phyloP scores from a whole-genome alignment of 441 rosid species.

The Croton laevigatus region DNA sequence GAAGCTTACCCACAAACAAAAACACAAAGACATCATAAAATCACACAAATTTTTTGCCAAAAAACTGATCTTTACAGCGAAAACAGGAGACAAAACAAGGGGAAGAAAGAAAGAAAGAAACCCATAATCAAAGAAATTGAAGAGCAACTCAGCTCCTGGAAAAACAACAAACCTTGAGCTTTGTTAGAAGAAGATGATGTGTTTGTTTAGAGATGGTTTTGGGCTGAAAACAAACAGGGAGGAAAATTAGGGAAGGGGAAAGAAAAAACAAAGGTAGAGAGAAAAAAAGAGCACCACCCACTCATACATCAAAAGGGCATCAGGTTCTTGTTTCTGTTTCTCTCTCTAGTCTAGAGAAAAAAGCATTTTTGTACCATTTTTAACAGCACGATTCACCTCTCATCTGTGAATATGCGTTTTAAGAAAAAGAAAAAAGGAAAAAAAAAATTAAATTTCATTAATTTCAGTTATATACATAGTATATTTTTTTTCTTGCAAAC shows the following conservation, averaged over 20 bases:
- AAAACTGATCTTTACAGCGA: neutral
- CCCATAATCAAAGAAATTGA: neutral
- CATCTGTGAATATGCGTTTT: conserved; percentile 25
- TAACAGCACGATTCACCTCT: conserved; percentile 34
- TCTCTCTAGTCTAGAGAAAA: conserved; percentile 10
- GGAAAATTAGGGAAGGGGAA: neutral
- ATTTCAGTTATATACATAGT: neutral
- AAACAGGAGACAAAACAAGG: neutral
- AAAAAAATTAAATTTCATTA: no score
- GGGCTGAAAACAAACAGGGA: conserved; percentile 7
- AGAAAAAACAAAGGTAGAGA: conserved; percentile 8
- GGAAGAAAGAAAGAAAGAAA: neutral
- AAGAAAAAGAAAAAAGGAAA: neutral
- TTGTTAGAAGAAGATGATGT: neutral
- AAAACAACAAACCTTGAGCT: conserved; percentile 19
- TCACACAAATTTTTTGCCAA: neutral
- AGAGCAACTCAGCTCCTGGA: conserved; percentile 6
- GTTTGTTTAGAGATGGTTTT: conserved; percentile 8
- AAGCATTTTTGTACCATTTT: conserved; percentile 27
- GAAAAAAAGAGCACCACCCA: conserved; percentile 61
- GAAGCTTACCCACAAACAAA: conserved; percentile 4
- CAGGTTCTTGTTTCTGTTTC: conserved; percentile 48
- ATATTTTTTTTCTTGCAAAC: neutral
- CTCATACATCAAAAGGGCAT: conserved; percentile 76
- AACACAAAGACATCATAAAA: conserved; percentile 18